Evolutionary conservation across 2,329 filamentous ascomycete species (phyloP), one percentile per base, ranked within the genome.

Genomic region (Colletotrichum sansevieriae): DNA sequence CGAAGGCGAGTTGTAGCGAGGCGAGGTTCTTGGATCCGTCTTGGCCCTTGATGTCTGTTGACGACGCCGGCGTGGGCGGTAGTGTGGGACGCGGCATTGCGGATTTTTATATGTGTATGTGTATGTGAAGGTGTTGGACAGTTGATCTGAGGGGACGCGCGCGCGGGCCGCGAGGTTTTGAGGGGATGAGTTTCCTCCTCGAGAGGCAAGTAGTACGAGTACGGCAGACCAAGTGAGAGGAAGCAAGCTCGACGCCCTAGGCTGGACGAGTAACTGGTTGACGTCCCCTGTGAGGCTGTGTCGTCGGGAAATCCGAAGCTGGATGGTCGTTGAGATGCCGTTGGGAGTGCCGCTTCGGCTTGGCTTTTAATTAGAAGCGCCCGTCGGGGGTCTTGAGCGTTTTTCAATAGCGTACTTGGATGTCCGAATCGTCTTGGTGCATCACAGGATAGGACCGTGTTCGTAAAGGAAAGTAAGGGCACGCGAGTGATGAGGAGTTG

Each of bases 1-100:
- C 87, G 77, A 96, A 94, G 59, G 89, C 85, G 71, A 89, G 83
- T 74, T 94, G 92, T 25, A 92, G 82, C 44, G 85, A 83, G 46
- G 84, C 81, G 52, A 91, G 84, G 69, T 87, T 85, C 57, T 84
- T 83, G n/a, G 84, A 83, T 70, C 89, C 88, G 79, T 91, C 90
- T 79, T 93, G 89, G 72, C 89, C 90, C 65, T 88, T 87, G 77
- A 96, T 92, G 76, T 96, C 93, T 58, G 91, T 91, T 39, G 92
- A 95, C 11, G 92, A 92, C 60, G 89, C 90, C 46, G 93, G 94
- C 56, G 93, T 97, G 49, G 91, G 92, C 51, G 91, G 93, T 62
- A 90, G 84, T 63, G 83, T 84, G 51, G 87, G 84, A 67, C 86
- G 89, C 77, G 91, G 88, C 92, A 94, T 94, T 71, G 70, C 78